phyloP scores from a whole-genome alignment of 2,329 filamentous ascomycete species.

The Diaporthe sp. region DNA sequence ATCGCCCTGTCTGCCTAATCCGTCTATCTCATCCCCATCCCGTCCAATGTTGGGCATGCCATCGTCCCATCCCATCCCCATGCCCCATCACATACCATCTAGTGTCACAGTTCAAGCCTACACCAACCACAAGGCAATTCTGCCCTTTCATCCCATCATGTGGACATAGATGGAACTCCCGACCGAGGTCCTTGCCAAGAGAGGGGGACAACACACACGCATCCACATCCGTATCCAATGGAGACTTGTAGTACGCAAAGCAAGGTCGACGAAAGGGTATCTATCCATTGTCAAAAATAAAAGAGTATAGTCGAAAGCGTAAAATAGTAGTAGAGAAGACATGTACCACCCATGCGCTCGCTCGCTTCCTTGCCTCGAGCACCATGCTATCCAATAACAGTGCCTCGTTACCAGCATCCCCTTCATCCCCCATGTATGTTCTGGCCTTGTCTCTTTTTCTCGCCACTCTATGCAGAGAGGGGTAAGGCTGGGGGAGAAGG shows the following conservation, averaged over 20 bases:
- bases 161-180: not conserved
- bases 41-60: slow-evolving; percentile 16
- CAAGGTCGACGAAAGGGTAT: slow-evolving; percentile 28
- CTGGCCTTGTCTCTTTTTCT: not conserved
- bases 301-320: slow-evolving; percentile 16
- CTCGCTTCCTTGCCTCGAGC: slow-evolving; percentile 25
- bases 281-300: slow-evolving; percentile 22
- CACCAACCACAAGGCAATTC: not conserved
- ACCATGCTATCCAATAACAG: slow-evolving; percentile 7
- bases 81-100: not conserved
- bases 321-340: not conserved
- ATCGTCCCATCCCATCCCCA: not conserved
- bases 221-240: not conserved
- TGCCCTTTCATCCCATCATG: not conserved
- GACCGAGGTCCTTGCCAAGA: not conserved
- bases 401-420: slow-evolving; percentile 12
- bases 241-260: not conserved
- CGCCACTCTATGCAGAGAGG: slow-evolving; percentile 8
- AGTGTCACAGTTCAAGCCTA: not conserved
- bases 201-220: not conserved
- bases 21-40: not conserved
- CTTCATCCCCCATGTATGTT: not conserved
- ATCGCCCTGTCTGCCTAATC: not conserved
- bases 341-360: slow-evolving; percentile 22
- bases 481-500: not conserved